Percentiles rank a stretch among this genome's conserved stretches.
Conservation (phyloP, 306 rosid genomes). For the Comarum palustre region DNA sequence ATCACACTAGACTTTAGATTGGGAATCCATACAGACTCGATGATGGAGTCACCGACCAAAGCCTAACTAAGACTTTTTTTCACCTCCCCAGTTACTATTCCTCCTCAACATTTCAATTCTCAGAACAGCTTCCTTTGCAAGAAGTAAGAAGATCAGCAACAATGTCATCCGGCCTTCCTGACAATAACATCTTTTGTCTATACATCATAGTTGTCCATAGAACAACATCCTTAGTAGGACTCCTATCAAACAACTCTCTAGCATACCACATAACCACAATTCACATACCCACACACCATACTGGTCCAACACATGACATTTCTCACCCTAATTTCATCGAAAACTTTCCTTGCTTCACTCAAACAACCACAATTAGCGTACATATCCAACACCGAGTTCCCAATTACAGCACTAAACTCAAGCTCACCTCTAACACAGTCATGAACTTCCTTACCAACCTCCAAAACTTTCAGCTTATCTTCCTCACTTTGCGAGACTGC, state of each 20-base stretch:
- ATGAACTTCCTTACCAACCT: conserved; percentile 65
- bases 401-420: conserved; percentile 41
- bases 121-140: no score
- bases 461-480: conserved; percentile 34
- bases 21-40: no score
- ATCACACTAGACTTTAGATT: no score
- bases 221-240: conserved; percentile 58
- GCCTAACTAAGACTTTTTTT: no score
- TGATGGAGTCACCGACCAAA: no score
- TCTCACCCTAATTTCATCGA: conserved; percentile 42
- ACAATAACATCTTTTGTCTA: no score
- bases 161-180: no score
- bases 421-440: conserved; percentile 42
- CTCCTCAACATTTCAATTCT: no score
- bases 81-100: no score
- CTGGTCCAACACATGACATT: conserved; percentile 76
- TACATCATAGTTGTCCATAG: conserved; percentile 76
- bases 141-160: no score
- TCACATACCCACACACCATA: conserved; percentile 63
- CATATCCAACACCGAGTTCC: conserved; percentile 56
- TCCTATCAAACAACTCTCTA: conserved; percentile 57
- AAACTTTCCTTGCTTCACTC: conserved; percentile 38
- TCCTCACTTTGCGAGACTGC: no score
- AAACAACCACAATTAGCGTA: conserved; percentile 59
- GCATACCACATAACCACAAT: conserved; percentile 53